A percentile compares a stretch with the other conserved stretches of the same genome.
Evolutionary conservation across 352 stramenopile genomes (phyloP).

Genomic region (Pythium dissotocum): DNA sequence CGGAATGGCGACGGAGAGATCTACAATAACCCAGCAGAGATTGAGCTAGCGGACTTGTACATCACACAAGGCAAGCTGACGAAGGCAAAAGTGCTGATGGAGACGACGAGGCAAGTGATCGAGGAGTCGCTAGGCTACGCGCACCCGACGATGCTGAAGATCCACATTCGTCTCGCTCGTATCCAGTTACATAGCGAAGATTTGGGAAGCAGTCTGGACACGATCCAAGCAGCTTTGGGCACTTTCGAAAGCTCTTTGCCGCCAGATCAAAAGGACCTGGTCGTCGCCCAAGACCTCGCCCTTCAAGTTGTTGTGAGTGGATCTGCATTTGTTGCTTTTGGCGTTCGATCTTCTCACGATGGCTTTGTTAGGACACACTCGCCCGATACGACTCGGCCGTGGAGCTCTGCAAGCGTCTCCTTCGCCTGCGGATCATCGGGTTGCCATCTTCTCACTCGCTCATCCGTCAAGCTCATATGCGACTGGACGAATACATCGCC

Average conservation of each 20-base stretch:
- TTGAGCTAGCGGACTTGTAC: constrained; percentile 59
- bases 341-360: not conserved
- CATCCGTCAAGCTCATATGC: not conserved
- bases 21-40: constrained; percentile 47
- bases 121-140: constrained; percentile 40
- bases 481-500: constrained; percentile 20
- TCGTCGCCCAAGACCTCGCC: constrained; percentile 39
- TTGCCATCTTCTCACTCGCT: constrained; percentile 13
- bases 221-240: constrained; percentile 22
- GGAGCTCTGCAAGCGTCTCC: constrained; percentile 6
- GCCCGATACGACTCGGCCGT: constrained; percentile 12
- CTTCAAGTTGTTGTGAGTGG: constrained; percentile 45
- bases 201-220: constrained; percentile 12
- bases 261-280: constrained; percentile 48
- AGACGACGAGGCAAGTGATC: constrained; percentile 30
- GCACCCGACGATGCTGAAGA: constrained; percentile 62
- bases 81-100: constrained; percentile 44
- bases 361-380: constrained; percentile 13
- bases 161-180: constrained; percentile 42
- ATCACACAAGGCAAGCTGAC: constrained; percentile 58
- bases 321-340: not conserved
- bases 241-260: constrained; percentile 33
- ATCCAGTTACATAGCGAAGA: constrained; percentile 22
- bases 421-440: constrained; percentile 9
- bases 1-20: constrained; percentile 39